Conservation (phyloP, 1,139 yeast genomes). For the Saccharomyces hybrid region DNA sequence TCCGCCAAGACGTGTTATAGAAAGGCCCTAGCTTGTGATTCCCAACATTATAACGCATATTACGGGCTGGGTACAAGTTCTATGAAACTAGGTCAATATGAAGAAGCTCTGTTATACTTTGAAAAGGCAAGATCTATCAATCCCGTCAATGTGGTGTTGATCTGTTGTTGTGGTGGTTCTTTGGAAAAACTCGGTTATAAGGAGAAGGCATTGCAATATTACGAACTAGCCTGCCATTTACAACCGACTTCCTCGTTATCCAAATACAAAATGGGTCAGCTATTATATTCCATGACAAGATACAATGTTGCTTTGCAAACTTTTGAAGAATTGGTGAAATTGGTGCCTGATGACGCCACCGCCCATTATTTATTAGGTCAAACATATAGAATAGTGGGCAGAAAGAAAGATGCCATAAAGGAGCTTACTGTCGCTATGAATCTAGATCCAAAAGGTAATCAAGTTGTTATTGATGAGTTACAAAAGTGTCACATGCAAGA, state of each 20-base stretch:
- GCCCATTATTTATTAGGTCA: conserved; percentile 88
- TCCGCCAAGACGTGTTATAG: conserved; percentile 82
- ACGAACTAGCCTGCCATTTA: conserved; percentile 72
- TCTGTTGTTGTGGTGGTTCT: conserved; percentile 94
- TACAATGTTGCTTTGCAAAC: conserved; percentile 66
- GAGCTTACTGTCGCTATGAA: conserved; percentile 87
- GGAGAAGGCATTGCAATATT: conserved; percentile 72
- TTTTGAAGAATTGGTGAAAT: conserved; percentile 60
- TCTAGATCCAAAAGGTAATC: conserved; percentile 90
- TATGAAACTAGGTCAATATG: conserved; percentile 76
- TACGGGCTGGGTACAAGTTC: conserved; percentile 96
- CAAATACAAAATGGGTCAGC: conserved; percentile 80
- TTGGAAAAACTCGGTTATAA: conserved; percentile 66
- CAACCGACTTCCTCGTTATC: conserved; percentile 87
- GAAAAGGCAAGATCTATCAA: conserved; percentile 81
- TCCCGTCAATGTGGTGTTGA: conserved; percentile 81
- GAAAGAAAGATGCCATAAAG: conserved; percentile 69
- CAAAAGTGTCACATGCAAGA: conserved; percentile 39
- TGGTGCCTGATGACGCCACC: conserved; percentile 92
- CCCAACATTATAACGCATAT: conserved; percentile 87
- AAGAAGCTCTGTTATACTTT: conserved; percentile 80
- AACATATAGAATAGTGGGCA: conserved; percentile 68
- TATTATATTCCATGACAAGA: conserved; percentile 62
- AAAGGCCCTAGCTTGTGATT: conserved; percentile 65
- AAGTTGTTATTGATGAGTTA: conserved; percentile 76